phyloP scores from a whole-genome alignment of 192 early-diverging fungal species.

The Gryganskiella cystojenkinii region DNA sequence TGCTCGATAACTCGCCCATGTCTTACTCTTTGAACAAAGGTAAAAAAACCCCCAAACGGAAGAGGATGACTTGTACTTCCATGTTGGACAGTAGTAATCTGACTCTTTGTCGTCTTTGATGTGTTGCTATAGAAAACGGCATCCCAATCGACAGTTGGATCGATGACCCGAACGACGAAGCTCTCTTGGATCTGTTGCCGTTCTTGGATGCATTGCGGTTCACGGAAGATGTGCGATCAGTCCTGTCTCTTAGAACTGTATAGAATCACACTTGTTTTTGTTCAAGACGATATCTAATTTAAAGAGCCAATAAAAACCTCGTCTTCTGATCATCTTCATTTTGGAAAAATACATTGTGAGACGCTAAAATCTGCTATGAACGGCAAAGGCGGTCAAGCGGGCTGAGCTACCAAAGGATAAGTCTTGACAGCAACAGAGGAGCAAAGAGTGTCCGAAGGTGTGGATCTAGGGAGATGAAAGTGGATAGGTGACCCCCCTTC shows the following conservation, averaged over 20 bases:
- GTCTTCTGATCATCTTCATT: no score
- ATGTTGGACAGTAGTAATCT: background rate
- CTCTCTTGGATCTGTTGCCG: slow-evolving; percentile 85
- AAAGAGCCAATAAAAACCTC: no score
- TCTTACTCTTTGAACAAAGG: slow-evolving; percentile 81
- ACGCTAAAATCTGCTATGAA: no score
- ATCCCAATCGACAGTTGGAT: slow-evolving; percentile 93
- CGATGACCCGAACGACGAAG: slow-evolving; percentile 80
- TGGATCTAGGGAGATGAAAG: no score
- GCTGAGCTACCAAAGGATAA: no score
- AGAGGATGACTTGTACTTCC: background rate
- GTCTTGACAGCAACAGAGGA: no score
- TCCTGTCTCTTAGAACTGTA: slow-evolving; percentile 68
- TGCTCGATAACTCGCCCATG: slow-evolving; percentile 86
- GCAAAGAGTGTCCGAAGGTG: no score
- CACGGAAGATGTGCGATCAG: slow-evolving; percentile 83
- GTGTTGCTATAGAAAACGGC: slow-evolving; percentile 76
- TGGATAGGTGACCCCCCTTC: no score
- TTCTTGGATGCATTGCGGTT: slow-evolving; percentile 91
- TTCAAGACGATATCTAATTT: no score
- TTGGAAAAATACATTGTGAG: no score
- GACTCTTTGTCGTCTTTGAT: background rate
- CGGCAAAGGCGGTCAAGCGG: no score
- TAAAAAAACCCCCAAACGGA: slow-evolving; percentile 30
- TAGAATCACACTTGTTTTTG: no score